These are phyloP conservation scores for Sclerotinia spermophila DNA, from an alignment of 2,329 filamentous ascomycete species.

Conservation along the genomic window DNA sequence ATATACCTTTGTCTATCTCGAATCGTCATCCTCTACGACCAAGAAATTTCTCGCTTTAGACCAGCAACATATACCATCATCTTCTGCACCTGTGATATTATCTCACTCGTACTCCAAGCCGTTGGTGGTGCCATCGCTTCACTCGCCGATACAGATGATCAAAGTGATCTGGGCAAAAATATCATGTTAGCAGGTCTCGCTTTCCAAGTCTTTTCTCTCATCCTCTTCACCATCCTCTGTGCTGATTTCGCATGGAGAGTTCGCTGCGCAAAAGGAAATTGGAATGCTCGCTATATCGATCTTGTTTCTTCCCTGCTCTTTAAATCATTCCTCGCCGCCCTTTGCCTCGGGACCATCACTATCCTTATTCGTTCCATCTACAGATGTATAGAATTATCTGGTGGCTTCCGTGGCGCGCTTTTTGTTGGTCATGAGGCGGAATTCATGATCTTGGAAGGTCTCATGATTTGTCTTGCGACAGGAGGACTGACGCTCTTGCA, in stretches of 20 bases:
- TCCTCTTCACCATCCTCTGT: constrained; percentile 30
- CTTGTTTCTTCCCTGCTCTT: constrained; percentile 28
- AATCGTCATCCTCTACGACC: constrained; percentile 42
- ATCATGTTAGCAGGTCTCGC: constrained; percentile 43
- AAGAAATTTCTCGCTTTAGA: constrained; percentile 45
- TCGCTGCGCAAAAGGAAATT: constrained; percentile 14
- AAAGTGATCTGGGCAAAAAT: constrained; percentile 31
- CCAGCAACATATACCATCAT: constrained; percentile 50
- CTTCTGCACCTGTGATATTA: constrained; percentile 50
- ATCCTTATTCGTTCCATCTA: constrained; percentile 58
- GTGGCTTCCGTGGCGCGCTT: constrained; percentile 51
- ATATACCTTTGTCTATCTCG: constrained; percentile 59
- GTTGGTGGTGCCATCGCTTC: constrained; percentile 55
- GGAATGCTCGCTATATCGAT: constrained; percentile 26
- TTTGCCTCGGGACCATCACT: constrained; percentile 47
- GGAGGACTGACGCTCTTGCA: constrained; percentile 45
- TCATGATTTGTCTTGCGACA: constrained; percentile 47
- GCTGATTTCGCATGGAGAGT: constrained; percentile 26
- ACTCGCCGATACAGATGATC: constrained; percentile 37
- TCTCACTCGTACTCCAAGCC: constrained; percentile 56
- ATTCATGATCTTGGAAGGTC: constrained; percentile 47
- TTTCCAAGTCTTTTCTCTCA: constrained; percentile 40
- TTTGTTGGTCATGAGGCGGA: constrained; percentile 46
- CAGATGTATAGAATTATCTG: constrained; percentile 54
- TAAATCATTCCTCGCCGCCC: constrained; percentile 49